Conservation (phyloP, 176 grass and related monocot species). For the Triticum turgidum region DNA sequence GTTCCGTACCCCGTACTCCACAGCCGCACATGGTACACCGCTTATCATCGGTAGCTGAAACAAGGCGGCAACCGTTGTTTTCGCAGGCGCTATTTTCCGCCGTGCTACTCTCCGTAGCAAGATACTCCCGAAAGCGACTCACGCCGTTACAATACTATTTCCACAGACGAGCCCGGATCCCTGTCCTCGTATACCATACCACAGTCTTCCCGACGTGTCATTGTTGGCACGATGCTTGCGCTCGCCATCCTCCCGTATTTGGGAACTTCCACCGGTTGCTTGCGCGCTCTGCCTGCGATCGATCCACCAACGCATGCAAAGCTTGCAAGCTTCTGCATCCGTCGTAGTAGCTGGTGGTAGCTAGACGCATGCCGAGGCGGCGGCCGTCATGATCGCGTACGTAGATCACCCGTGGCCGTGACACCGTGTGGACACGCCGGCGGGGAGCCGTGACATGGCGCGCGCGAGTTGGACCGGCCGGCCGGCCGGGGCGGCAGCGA, state of each 20-base stretch:
- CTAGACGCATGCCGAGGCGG: neutral
- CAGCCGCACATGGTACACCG: neutral
- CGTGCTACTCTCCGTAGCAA: neutral
- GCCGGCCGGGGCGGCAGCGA: neutral
- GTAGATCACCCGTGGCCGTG: neutral
- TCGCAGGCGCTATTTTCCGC: neutral
- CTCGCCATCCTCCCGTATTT: neutral
- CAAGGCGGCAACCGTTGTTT: neutral
- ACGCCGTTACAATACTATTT: conserved; percentile 25
- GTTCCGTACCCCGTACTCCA: conserved; percentile 16
- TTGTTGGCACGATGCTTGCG: neutral
- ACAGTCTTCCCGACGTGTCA: neutral
- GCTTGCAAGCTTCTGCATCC: neutral
- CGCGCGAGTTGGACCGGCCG: neutral
- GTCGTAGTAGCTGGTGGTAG: neutral
- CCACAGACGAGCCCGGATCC: neutral
- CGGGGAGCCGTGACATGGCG: neutral
- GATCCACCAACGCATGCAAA: neutral
- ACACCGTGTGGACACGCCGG: neutral
- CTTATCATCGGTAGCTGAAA: neutral
- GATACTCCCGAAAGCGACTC: conserved; percentile 5
- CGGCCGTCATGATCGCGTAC: neutral
- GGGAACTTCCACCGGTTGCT: neutral
- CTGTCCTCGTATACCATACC: neutral
- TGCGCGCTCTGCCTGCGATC: neutral